These are phyloP conservation scores for Zygotorulaspora florentina DNA, from an alignment of 805 yeast species.

Conservation along the genomic window DNA sequence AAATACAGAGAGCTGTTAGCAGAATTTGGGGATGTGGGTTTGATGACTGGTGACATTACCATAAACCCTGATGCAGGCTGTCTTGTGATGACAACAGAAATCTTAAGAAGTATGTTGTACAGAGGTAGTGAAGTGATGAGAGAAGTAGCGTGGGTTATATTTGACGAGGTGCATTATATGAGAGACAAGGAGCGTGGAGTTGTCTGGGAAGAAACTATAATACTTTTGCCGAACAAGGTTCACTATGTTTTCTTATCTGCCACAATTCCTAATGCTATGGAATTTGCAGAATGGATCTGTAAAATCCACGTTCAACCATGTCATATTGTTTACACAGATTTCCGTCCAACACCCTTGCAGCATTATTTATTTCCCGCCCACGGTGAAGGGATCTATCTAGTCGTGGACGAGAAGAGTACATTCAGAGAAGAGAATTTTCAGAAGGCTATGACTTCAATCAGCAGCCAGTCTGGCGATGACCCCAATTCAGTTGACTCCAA, in stretches of 20 bases:
- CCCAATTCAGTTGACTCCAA: conserved; percentile 55
- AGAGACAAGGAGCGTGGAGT: conserved; percentile 98
- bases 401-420: conserved; percentile 93
- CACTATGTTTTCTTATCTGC: conserved; percentile 92
- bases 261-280: conserved; percentile 97
- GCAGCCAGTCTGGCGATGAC: conserved; percentile 80
- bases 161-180: conserved; percentile 98
- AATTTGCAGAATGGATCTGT: conserved; percentile 98
- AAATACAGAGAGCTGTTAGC: conserved; percentile 88
- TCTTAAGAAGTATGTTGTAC: conserved; percentile 92
- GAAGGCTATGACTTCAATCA: conserved; percentile 93
- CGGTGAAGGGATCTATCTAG: conserved; percentile 96
- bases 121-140: conserved; percentile 97
- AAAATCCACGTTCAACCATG: conserved; percentile 94
- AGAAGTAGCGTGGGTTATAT: conserved; percentile 98
- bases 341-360: conserved; percentile 97
- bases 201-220: conserved; percentile 99
- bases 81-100: conserved; percentile 98
- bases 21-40: conserved; percentile 94
- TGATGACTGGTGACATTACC: conserved; percentile 99
- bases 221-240: conserved; percentile 91
- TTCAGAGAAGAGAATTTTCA: conserved; percentile 98
- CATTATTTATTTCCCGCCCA: conserved; percentile 98
- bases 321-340: conserved; percentile 96
- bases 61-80: conserved; percentile 98